Conservation (phyloP, 257 asterid species). For the Avicennia marina region DNA sequence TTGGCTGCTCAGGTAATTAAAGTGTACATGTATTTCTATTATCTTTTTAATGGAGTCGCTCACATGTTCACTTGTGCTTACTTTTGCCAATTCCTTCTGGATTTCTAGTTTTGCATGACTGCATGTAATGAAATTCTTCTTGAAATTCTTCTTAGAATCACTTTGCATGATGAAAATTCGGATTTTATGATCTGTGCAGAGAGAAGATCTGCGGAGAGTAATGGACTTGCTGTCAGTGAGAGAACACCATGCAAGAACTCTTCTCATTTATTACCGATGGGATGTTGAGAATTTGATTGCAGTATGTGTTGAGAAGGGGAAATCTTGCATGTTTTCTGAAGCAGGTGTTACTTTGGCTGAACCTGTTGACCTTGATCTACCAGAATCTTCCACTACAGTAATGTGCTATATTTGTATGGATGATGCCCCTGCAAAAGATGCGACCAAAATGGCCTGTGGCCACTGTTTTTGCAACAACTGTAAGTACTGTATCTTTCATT, state of each 20-base stretch:
- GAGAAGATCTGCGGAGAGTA: constrained; percentile 72
- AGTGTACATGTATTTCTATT: not conserved
- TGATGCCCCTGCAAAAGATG: constrained; percentile 50
- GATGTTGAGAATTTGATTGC: constrained; percentile 71
- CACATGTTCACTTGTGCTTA: not conserved
- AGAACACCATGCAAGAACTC: constrained; percentile 92
- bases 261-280: constrained; percentile 92
- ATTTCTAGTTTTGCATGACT: not conserved
- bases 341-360: constrained; percentile 70
- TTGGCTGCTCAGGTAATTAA: constrained; percentile 83
- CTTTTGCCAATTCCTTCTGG: not conserved
- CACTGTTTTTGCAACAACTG: constrained; percentile 91
- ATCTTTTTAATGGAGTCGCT: constrained; percentile 1
- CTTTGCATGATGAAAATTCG: constrained; percentile 2
- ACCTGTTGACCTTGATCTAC: constrained; percentile 29
- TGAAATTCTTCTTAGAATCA: not conserved
- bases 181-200: constrained; percentile 40
- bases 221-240: constrained; percentile 84
- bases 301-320: constrained; percentile 82
- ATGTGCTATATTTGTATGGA: constrained; percentile 78
- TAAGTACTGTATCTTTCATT: constrained; percentile 36
- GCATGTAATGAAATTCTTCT: not conserved
- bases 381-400: constrained; percentile 33
- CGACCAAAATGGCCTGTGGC: constrained; percentile 87
- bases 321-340: constrained; percentile 60